Evolutionary conservation across 257 asterid species (phyloP).

Genomic region (Plantago ovata): DNA sequence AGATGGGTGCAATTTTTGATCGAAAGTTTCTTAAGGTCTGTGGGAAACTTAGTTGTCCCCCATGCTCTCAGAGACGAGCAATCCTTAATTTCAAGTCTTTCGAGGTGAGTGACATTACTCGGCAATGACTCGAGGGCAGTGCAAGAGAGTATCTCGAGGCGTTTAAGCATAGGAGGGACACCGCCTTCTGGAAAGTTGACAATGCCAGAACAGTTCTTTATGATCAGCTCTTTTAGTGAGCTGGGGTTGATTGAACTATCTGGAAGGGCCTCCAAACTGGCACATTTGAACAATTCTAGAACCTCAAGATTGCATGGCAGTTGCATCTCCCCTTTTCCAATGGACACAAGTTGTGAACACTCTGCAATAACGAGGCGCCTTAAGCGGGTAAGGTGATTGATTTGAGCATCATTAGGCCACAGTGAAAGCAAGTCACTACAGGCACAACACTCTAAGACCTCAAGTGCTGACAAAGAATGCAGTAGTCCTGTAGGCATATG

Average conservation of each 20-base stretch:
- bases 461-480: constrained; percentile 40
- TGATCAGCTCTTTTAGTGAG: constrained; percentile 49
- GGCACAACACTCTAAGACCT: constrained; percentile 55
- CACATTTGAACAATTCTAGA: constrained; percentile 53
- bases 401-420: constrained; percentile 40
- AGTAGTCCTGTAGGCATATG: constrained; percentile 41
- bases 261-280: constrained; percentile 38
- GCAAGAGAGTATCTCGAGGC: constrained; percentile 59
- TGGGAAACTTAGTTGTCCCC: constrained; percentile 40
- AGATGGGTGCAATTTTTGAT: constrained; percentile 49
- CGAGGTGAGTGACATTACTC: constrained; percentile 40
- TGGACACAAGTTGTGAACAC: constrained; percentile 42
- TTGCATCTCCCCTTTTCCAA: constrained; percentile 50
- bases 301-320: constrained; percentile 60
- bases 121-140: constrained; percentile 52
- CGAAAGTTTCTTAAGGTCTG: constrained; percentile 46
- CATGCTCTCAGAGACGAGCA: constrained; percentile 51
- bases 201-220: constrained; percentile 45
- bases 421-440: constrained; percentile 46
- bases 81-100: constrained; percentile 58
- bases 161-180: constrained; percentile 54
- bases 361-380: constrained; percentile 57
- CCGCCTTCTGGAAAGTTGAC: constrained; percentile 42
- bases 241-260: constrained; percentile 35
- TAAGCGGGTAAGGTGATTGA: constrained; percentile 32